Percentiles rank a stretch among this genome's conserved stretches.
Conservation (phyloP, 2,329 filamentous ascomycete species). For the Colletotrichum viniferum region DNA sequence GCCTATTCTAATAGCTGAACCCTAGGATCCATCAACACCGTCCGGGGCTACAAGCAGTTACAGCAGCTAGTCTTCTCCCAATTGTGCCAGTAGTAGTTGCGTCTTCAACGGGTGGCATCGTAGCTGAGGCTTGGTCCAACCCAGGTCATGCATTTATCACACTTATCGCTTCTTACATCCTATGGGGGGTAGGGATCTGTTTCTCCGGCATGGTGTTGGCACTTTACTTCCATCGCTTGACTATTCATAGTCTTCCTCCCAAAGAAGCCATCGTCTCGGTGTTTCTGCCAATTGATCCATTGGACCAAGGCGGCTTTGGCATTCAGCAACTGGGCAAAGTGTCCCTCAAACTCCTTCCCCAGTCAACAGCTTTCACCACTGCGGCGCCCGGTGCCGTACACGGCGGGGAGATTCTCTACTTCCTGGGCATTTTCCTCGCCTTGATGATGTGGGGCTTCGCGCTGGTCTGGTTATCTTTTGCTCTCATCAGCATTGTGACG, state of each 20-base stretch:
- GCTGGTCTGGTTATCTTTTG: slow-evolving; percentile 47
- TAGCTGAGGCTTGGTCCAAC: slow-evolving; percentile 11
- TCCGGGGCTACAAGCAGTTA: slow-evolving; percentile 60
- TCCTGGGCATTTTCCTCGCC: slow-evolving; percentile 55
- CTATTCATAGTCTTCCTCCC: slow-evolving; percentile 68
- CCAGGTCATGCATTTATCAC: slow-evolving; percentile 45
- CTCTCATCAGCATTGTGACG: slow-evolving; percentile 41
- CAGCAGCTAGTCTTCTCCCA: slow-evolving; percentile 68
- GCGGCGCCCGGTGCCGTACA: slow-evolving; percentile 41
- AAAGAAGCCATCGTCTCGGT: slow-evolving; percentile 71
- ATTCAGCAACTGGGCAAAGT: slow-evolving; percentile 56
- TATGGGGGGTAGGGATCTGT: slow-evolving; percentile 67
- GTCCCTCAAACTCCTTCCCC: slow-evolving; percentile 44
- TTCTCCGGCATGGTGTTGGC: slow-evolving; percentile 67
- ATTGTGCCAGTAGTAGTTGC: slow-evolving; percentile 72
- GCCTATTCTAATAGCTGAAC: neutral
- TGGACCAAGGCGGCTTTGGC: slow-evolving; percentile 69
- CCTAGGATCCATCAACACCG: slow-evolving; percentile 42
- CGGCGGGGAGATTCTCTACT: slow-evolving; percentile 59
- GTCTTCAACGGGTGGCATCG: slow-evolving; percentile 62
- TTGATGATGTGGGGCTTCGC: slow-evolving; percentile 51
- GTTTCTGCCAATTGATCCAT: slow-evolving; percentile 69
- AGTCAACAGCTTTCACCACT: slow-evolving; percentile 48
- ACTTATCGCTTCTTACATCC: slow-evolving; percentile 67
- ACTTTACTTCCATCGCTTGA: slow-evolving; percentile 73